Conservation (phyloP, 2,329 filamentous ascomycete genomes). For the Colletotrichum spaethianum region DNA sequence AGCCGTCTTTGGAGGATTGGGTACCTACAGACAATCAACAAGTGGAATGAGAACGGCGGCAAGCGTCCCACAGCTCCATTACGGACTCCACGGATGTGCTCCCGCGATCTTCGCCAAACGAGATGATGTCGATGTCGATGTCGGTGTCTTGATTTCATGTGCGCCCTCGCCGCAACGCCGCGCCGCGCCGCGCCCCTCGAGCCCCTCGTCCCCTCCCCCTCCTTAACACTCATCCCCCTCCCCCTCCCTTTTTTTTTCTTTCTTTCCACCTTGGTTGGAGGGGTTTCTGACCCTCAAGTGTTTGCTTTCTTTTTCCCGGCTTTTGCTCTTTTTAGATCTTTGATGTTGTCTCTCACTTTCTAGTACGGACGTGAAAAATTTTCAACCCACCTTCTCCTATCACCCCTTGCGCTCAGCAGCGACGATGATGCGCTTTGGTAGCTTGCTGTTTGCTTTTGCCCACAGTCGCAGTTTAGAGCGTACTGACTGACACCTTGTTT, state of each 20-base stretch:
- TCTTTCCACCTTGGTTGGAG: not conserved
- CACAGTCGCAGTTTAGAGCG: not conserved
- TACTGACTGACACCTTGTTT: not conserved
- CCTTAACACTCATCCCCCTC: not conserved
- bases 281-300: not conserved
- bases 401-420: not conserved
- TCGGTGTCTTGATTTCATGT: conserved; percentile 12
- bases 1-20: not conserved
- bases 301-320: conserved; percentile 7
- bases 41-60: conserved; percentile 5
- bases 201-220: conserved; percentile 22
- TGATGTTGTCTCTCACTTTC: conserved; percentile 1
- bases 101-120: conserved; percentile 31
- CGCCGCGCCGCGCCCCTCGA: conserved; percentile 19
- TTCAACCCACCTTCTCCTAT: not conserved
- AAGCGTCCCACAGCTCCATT: not conserved
- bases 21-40: not conserved
- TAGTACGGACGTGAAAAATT: conserved; percentile 5
- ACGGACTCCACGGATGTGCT: conserved; percentile 12
- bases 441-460: not conserved
- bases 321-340: not conserved
- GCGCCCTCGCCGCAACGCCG: too few relatives aligned
- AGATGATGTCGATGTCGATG: conserved; percentile 19
- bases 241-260: not conserved
- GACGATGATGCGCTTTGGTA: not conserved